Percentiles rank a stretch among this genome's conserved stretches.
Evolutionary conservation across 2,329 filamentous ascomycete genomes (phyloP).

Genomic region (Akanthomyces lecanii): DNA sequence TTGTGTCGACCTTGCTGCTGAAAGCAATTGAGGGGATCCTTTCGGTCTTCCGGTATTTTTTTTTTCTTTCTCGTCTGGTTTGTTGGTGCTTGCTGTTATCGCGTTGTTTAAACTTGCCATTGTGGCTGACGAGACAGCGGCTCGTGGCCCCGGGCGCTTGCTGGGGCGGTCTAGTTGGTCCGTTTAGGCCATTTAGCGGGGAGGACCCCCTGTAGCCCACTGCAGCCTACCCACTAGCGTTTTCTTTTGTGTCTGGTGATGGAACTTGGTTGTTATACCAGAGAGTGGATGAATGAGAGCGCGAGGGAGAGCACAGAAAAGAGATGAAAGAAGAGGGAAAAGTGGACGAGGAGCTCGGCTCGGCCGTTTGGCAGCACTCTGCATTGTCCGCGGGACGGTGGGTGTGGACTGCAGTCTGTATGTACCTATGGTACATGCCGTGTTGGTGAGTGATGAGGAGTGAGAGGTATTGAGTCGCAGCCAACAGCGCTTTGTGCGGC

Average conservation of each 20-base stretch:
- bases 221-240: not conserved
- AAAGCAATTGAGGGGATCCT: not conserved
- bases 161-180: conserved; percentile 2
- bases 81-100: not conserved
- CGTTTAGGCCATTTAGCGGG: not conserved
- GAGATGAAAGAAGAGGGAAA: not conserved
- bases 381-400: not conserved
- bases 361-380: not conserved
- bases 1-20: not conserved
- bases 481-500: not conserved
- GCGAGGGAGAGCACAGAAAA: not conserved
- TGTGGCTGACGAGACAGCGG: not conserved
- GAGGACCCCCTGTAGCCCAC: not conserved
- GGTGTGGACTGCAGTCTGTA: not conserved
- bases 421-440: not conserved
- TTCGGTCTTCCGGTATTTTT: no score
- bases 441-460: not conserved
- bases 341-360: not conserved
- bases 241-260: not conserved
- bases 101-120: not conserved
- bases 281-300: not conserved
- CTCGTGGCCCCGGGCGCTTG: conserved; percentile 6
- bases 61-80: not conserved
- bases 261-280: not conserved
- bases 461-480: no score